A percentile compares a stretch with the other conserved stretches of the same genome.
Conservation (phyloP, 2,329 filamentous ascomycete species). For the Hymenoscyphus scutula region DNA sequence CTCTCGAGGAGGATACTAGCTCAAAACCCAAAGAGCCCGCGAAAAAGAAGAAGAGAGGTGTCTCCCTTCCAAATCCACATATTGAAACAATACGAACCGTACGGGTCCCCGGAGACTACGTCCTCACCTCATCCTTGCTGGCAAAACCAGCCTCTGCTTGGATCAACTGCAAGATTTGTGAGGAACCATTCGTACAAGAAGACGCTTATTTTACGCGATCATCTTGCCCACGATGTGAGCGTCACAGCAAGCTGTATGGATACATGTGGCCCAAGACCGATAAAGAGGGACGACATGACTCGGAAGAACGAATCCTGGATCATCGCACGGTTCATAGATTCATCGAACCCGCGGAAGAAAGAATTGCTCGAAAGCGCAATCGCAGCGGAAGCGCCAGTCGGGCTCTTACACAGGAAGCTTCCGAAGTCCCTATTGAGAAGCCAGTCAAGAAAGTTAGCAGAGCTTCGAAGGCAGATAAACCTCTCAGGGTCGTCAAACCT, state of each 20-base stretch:
- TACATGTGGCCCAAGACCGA: constrained; percentile 97
- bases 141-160: constrained; percentile 74
- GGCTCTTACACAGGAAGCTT: constrained; percentile 22
- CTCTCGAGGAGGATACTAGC: constrained; percentile 2
- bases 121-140: constrained; percentile 73
- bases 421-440: constrained; percentile 1
- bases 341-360: constrained; percentile 67
- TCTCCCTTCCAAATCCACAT: constrained; percentile 23
- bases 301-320: constrained; percentile 66
- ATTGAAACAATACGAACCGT: constrained; percentile 29
- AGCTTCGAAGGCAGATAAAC: not conserved
- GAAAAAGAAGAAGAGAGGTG: constrained; percentile 23
- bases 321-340: constrained; percentile 88
- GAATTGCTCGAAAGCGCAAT: constrained; percentile 26
- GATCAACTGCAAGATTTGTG: constrained; percentile 87
- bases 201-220: constrained; percentile 84
- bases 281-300: constrained; percentile 70
- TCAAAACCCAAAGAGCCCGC: constrained; percentile 3
- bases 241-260: constrained; percentile 93
- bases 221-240: constrained; percentile 87
- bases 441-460: not conserved
- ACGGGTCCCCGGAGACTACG: constrained; percentile 75
- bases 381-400: constrained; percentile 26
- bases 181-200: constrained; percentile 77
- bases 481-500: not conserved